Evolutionary conservation across 768 basidiomycete species (phyloP).

Genomic region (Mycena pura): DNA sequence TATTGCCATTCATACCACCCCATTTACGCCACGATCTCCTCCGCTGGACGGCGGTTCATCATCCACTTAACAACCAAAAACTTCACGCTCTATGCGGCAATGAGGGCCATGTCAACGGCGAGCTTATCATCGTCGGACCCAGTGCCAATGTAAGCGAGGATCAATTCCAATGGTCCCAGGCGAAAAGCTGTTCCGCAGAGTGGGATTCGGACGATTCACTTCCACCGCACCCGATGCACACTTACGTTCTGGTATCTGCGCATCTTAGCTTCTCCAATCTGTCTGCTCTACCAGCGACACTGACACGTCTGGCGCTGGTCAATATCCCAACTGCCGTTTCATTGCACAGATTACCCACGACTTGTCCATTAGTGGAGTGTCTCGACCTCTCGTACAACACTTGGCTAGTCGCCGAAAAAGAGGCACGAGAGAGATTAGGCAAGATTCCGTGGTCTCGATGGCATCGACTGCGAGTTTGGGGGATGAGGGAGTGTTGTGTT

Average conservation of each 20-base stretch:
- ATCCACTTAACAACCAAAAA: slow-evolving; percentile 57
- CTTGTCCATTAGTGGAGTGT: slow-evolving; percentile 66
- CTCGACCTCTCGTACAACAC: slow-evolving; percentile 74
- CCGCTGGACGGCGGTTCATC: slow-evolving; percentile 62
- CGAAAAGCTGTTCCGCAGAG: slow-evolving; percentile 20
- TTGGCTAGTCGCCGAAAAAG: slow-evolving; percentile 44
- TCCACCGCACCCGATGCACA: slow-evolving; percentile 44
- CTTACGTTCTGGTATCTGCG: slow-evolving; percentile 58
- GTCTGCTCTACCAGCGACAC: slow-evolving; percentile 64
- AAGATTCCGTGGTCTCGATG: slow-evolving; percentile 66
- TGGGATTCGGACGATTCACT: slow-evolving; percentile 56
- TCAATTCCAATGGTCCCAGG: slow-evolving; percentile 40
- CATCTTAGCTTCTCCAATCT: slow-evolving; percentile 51
- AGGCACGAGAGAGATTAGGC: slow-evolving; percentile 47
- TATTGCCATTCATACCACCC: slow-evolving; percentile 61
- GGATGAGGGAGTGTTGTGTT: slow-evolving; percentile 60
- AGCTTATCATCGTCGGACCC: slow-evolving; percentile 70
- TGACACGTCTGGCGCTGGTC: slow-evolving; percentile 68
- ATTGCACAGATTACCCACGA: slow-evolving; percentile 61
- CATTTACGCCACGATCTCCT: slow-evolving; percentile 68
- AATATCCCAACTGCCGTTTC: slow-evolving; percentile 54
- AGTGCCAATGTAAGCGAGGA: slow-evolving; percentile 50
- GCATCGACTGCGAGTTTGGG: slow-evolving; percentile 59
- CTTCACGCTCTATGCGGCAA: slow-evolving; percentile 58
- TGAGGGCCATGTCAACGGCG: slow-evolving; percentile 64